Evolutionary conservation across 2,329 filamentous ascomycete species (phyloP), one percentile per base, ranked within the genome.

Genomic region (Botryotinia narcissicola): DNA sequence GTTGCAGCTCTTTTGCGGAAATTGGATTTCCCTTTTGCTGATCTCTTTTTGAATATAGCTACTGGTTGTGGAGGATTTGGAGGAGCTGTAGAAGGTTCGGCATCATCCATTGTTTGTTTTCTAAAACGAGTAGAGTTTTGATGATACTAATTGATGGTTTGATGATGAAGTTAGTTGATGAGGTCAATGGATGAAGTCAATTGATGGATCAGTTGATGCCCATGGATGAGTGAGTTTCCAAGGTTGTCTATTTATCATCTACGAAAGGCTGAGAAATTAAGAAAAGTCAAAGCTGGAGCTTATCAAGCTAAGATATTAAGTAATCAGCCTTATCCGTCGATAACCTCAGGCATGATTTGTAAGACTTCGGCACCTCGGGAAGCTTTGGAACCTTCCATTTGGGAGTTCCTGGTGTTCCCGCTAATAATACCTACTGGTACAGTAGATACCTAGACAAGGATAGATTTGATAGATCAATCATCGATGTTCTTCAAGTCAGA

Each of bases 11-110:
- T 90, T 85, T 97, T 97, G 80, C 95, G 90, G 72, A 95, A 85
- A 80, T 91, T 94, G 68, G 90, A 87, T 80, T 93, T 95, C 75
- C 87, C 88, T 81, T 94, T 97, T 79, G 88, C 88, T 77, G 89
- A 87, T 81, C 95, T 90, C 83, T 96, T 97, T 83, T 97, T 98
- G 88, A 98, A 98, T 70, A 93, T 82, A 22, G 91, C 88, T 20
- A 91, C 86, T 35, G 78, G 76, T 63, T 63, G 40, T 42, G 63
- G 54, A 59, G 70, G 25, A 66, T 61, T 71, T 69, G 71, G 8
- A 62, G 64, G 63, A 40, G 37, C 18, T 6, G 48, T 9, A n/a
- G 37, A 20, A 35, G 70, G 57, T 9, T 64, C 64, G 25, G 71
- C 12, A 29, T 29, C 25, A 32, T 74, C 73, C 73, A 74, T 74